Evolutionary conservation across 148 eudicot genomes (phyloP).

Genomic region (Silene conica): DNA sequence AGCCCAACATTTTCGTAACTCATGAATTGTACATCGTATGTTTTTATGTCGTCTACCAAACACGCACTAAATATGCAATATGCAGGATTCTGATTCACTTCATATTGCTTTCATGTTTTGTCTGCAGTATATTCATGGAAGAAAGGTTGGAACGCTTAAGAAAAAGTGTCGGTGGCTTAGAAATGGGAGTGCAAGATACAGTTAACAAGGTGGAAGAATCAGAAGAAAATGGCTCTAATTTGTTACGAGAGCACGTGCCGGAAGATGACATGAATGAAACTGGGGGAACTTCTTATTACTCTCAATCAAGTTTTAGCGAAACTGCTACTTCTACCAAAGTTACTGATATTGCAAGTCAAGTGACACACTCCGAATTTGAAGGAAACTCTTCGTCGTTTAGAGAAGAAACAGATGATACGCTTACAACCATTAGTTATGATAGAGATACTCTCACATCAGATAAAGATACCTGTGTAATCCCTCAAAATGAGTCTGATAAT

Average conservation of each 20-base stretch:
- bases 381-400: slow-evolving; percentile 27
- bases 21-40: no score
- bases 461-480: slow-evolving; percentile 29
- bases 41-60: no score
- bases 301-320: slow-evolving; percentile 36
- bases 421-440: slow-evolving; percentile 35
- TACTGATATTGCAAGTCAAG: slow-evolving; percentile 35
- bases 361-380: slow-evolving; percentile 33
- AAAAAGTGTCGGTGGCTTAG: slow-evolving; percentile 47
- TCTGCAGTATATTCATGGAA: slow-evolving; percentile 73
- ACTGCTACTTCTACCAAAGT: slow-evolving; percentile 32
- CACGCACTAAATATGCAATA: not conserved
- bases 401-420: slow-evolving; percentile 30
- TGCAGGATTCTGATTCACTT: not conserved
- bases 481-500: not conserved
- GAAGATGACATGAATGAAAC: slow-evolving; percentile 38
- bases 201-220: slow-evolving; percentile 36
- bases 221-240: slow-evolving; percentile 32
- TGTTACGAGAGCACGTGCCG: slow-evolving; percentile 30
- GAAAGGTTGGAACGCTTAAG: slow-evolving; percentile 82
- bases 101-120: slow-evolving; percentile 13
- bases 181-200: slow-evolving; percentile 38
- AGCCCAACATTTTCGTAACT: no score
- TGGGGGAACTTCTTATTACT: slow-evolving; percentile 21
- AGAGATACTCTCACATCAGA: slow-evolving; percentile 34